Conservation (phyloP, 2,329 filamentous ascomycete species). For the Aspergillus tubingensis region DNA sequence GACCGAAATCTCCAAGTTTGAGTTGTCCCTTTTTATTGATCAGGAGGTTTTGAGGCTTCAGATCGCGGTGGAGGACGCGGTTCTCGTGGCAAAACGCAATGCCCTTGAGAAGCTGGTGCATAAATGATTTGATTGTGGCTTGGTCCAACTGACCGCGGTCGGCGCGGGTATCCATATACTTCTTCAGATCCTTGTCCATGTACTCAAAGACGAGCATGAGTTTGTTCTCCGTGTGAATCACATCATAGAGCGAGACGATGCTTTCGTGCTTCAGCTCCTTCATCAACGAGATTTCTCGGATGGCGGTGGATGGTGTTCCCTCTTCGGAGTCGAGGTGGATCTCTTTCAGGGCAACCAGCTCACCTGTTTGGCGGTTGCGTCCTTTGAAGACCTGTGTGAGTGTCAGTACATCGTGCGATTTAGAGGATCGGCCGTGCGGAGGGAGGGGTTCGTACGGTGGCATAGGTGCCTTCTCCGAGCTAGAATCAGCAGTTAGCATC, state of each 20-base stretch:
- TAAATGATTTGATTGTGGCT: conserved; percentile 94
- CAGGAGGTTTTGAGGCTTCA: conserved; percentile 94
- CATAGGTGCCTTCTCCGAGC: conserved; percentile 97
- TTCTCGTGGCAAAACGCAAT: conserved; percentile 99
- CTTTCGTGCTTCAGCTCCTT: conserved; percentile 99
- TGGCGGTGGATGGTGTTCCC: conserved; percentile 93
- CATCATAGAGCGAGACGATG: conserved; percentile 95
- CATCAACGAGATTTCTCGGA: conserved; percentile 98
- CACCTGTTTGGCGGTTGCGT: conserved; percentile 92
- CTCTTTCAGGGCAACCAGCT: conserved; percentile 95
- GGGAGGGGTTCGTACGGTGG: conserved; percentile 66
- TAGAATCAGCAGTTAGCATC: conserved; percentile 23
- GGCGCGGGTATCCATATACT: conserved; percentile 95
- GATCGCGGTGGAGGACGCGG: conserved; percentile 87
- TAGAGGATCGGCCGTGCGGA: neutral
- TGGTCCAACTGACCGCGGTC: conserved; percentile 88
- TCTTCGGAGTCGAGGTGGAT: conserved; percentile 99
- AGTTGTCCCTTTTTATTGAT: conserved; percentile 90
- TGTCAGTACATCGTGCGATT: conserved; percentile 20
- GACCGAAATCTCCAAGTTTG: conserved; percentile 92
- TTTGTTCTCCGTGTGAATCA: conserved; percentile 99
- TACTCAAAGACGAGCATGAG: conserved; percentile 99
- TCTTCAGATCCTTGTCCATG: conserved; percentile 98
- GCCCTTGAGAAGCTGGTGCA: conserved; percentile 93
- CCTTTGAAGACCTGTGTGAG: conserved; percentile 86